Evolutionary conservation across 2,329 filamentous ascomycete genomes (phyloP), one percentile per base, ranked within the genome.

Genomic region (Exophiala phaeomuriformis): DNA sequence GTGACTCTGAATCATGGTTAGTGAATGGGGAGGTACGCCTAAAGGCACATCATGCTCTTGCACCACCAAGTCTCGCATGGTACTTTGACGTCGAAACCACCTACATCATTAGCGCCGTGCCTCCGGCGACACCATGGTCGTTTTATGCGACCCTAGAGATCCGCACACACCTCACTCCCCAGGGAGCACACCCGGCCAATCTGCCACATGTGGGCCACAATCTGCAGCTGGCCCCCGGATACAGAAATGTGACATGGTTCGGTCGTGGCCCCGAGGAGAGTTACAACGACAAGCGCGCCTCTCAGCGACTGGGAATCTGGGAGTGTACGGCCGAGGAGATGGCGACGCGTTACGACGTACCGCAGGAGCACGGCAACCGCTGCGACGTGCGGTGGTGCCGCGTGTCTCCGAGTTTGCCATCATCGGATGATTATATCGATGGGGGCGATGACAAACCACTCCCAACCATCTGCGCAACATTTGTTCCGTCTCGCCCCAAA

Each of bases 281-380:
- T 7, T 88, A 87, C 70, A 69, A 71, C 10, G 85, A 88, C 68
- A 84, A 81, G 69, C 85, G 85, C 54, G 62, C 71, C 8, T 77
- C 79, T 1, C 80, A 84, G 60, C 70, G 69, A 1, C 63, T 81
- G 0, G 82, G 77, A 1, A 70, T 79, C 39, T 81, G 72, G 1
- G 68, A 82, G 1, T 29, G 27, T 10, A 51, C n/a, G 2, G 48
- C 61, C 31, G 70, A 73, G 1, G 72, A 76, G 0, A 71, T 86
- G 29, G 77, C 78, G 63, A 75, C 76, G 0, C 71, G 73, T 1
- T 86, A 85, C 61, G 84, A 87, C 12, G 80, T 82, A 27, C 84
- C 84, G 0, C 84, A 88, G 64, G 84, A 87, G 61, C 80, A 77
- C 49, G 81, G 81, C 1, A 87, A 86, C 64, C 72, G 80, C 9